Evolutionary conservation across 805 yeast genomes (phyloP).

Genomic region (Ogataea salicorniae): DNA sequence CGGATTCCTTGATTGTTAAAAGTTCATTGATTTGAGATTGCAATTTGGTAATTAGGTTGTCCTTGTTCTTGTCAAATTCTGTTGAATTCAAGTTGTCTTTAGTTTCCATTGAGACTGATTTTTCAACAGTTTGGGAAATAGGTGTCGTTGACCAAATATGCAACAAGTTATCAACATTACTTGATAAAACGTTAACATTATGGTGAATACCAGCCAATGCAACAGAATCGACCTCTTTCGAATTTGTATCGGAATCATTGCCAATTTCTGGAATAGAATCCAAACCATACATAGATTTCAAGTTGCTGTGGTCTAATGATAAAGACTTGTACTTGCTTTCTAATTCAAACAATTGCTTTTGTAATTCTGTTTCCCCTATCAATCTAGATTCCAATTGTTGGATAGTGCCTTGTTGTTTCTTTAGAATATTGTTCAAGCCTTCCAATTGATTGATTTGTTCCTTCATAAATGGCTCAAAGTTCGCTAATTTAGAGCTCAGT

Average conservation of each 20-base stretch:
- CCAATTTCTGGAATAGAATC: conserved; percentile 18
- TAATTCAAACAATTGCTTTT: conserved; percentile 43
- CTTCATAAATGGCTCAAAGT: conserved; percentile 48
- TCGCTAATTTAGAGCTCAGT: conserved; percentile 36
- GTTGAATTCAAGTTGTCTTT: not conserved
- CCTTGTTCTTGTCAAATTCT: conserved; percentile 2
- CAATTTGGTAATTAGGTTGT: conserved; percentile 28
- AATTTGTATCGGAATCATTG: conserved; percentile 26
- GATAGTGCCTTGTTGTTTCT: conserved; percentile 46
- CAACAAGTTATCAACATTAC: conserved; percentile 16
- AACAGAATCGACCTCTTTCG: conserved; percentile 6
- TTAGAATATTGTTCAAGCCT: conserved; percentile 49
- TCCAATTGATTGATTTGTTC: conserved; percentile 48
- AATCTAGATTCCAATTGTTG: conserved; percentile 36
- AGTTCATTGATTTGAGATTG: conserved; percentile 56
- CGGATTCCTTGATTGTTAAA: conserved; percentile 39
- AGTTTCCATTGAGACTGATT: conserved; percentile 1
- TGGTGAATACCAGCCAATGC: not conserved
- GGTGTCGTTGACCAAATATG: conserved; percentile 8
- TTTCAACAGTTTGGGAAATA: conserved; percentile 4
- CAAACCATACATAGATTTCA: conserved; percentile 30
- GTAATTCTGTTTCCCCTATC: conserved; percentile 38
- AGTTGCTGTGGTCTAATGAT: conserved; percentile 38
- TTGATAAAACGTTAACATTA: conserved; percentile 3
- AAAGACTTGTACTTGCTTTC: conserved; percentile 41